These are phyloP conservation scores for Vachellia pachyceras DNA, from an alignment of 306 rosid genomes.

Conservation along the genomic window DNA sequence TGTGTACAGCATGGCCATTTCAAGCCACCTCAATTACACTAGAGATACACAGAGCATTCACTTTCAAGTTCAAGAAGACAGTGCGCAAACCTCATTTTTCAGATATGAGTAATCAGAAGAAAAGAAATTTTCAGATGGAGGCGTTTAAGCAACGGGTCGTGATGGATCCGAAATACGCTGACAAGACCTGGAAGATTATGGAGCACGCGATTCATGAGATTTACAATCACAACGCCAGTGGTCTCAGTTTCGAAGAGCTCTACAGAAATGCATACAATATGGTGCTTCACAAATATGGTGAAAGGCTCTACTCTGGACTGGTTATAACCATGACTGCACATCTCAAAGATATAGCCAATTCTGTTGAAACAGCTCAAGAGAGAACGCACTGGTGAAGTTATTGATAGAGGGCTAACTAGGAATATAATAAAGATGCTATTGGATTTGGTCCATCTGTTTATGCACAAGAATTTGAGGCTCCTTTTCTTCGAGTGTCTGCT, in stretches of 20 bases:
- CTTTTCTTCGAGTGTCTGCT: too few species aligned
- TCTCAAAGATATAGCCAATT: slow-evolving; percentile 79
- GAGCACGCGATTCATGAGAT: slow-evolving; percentile 95
- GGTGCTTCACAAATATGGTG: slow-evolving; percentile 98
- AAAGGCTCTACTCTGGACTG: slow-evolving; percentile 81
- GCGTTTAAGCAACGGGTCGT: slow-evolving; percentile 94
- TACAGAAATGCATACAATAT: slow-evolving; percentile 96
- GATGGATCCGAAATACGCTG: slow-evolving; percentile 94
- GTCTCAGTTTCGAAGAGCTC: slow-evolving; percentile 96
- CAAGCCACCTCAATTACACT: slow-evolving; percentile 12
- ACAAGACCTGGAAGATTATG: slow-evolving; percentile 90
- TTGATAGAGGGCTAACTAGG: too few species aligned
- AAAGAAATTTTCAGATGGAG: slow-evolving; percentile 92
- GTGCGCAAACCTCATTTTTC: slow-evolving; percentile 31
- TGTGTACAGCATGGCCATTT: slow-evolving; percentile 26
- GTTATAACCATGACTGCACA: slow-evolving; percentile 81
- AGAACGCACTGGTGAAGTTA: too few species aligned
- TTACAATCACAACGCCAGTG: slow-evolving; percentile 95
- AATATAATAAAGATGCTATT: too few species aligned
- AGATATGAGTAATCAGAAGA: slow-evolving; percentile 92
- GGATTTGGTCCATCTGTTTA: too few species aligned
- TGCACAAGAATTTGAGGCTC: too few species aligned
- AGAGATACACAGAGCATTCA: slow-evolving; percentile 31
- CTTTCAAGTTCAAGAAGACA: slow-evolving; percentile 39
- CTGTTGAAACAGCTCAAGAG: slow-evolving; percentile 86